A percentile compares a stretch with the other conserved stretches of the same genome.
These are phyloP conservation scores for Fusarium compactum DNA, from an alignment of 2,329 filamentous ascomycete species.

Conservation along the genomic window DNA sequence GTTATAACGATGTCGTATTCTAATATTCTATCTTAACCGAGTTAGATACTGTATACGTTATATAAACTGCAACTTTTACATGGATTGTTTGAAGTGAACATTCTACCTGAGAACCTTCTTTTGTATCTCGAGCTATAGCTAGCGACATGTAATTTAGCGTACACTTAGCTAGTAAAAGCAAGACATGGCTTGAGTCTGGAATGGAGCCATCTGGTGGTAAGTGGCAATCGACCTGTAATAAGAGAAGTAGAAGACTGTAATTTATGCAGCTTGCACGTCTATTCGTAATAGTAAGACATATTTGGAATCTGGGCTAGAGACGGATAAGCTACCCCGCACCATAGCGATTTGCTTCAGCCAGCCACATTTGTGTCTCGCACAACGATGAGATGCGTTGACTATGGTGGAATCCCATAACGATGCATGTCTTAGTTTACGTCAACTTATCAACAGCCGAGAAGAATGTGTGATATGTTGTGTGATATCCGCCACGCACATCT, in stretches of 20 bases:
- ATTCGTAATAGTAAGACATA: neutral
- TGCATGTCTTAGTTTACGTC: neutral
- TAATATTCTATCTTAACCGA: too few species aligned
- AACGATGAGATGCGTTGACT: neutral
- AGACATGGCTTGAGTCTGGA: neutral
- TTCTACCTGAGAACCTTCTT: too few species aligned
- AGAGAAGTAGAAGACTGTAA: neutral
- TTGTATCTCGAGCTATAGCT: neutral
- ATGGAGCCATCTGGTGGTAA: rapidly evolving
- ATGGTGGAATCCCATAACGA: neutral
- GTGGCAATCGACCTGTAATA: neutral
- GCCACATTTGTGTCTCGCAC: neutral
- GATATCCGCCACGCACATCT: too few species aligned
- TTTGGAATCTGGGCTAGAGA: neutral
- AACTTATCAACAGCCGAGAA: too few species aligned
- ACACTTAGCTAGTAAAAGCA: rapidly evolving
- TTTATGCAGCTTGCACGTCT: neutral
- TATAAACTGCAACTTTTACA: too few species aligned
- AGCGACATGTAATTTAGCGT: neutral
- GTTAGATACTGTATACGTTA: too few species aligned
- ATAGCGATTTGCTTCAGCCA: neutral
- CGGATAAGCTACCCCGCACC: neutral
- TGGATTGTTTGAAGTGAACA: too few species aligned
- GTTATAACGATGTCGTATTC: too few species aligned
- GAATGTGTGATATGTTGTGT: too few species aligned